phyloP scores from a whole-genome alignment of 306 rosid genomes.

The Biancaea sappan region DNA sequence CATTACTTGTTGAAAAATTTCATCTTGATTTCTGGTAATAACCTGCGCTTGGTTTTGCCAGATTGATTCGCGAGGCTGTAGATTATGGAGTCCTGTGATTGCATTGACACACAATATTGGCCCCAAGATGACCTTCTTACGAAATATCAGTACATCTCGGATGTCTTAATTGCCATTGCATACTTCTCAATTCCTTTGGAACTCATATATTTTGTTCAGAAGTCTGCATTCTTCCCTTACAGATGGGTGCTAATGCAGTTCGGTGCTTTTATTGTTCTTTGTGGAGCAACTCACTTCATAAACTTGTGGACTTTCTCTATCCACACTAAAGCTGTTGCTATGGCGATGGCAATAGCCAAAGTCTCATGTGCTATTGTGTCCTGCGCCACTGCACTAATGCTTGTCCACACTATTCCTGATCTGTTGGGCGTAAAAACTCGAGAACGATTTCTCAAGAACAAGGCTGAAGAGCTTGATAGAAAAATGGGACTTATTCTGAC shows the following conservation, averaged over 20 bases:
- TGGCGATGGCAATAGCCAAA: conserved; percentile 74
- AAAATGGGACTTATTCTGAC: conserved; percentile 92
- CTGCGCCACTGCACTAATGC: conserved; percentile 91
- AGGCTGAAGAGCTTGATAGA: conserved; percentile 90
- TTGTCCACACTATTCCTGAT: conserved; percentile 89
- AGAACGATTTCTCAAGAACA: conserved; percentile 67
- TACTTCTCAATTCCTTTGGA: conserved; percentile 93
- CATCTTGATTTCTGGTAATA: not conserved
- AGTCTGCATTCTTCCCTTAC: conserved; percentile 83
- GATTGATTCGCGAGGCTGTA: conserved; percentile 38
- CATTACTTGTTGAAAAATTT: not conserved
- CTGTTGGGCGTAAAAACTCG: conserved; percentile 82
- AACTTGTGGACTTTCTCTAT: conserved; percentile 79
- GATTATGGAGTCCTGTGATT: conserved; percentile 83
- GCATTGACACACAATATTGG: conserved; percentile 67
- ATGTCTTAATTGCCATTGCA: conserved; percentile 77
- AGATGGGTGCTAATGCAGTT: conserved; percentile 98
- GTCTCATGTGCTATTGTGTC: conserved; percentile 82
- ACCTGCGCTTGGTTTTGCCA: conserved; percentile 29
- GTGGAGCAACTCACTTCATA: conserved; percentile 92
- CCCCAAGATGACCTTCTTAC: conserved; percentile 79
- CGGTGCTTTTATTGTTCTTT: conserved; percentile 89
- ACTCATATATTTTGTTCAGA: conserved; percentile 84
- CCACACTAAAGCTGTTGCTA: conserved; percentile 73
- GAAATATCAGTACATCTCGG: conserved; percentile 89